Percentiles rank a stretch among this genome's conserved stretches.
Conservation (phyloP, 225 moss, liverwort and hornwort genomes). For the Straminergon stramineum region DNA sequence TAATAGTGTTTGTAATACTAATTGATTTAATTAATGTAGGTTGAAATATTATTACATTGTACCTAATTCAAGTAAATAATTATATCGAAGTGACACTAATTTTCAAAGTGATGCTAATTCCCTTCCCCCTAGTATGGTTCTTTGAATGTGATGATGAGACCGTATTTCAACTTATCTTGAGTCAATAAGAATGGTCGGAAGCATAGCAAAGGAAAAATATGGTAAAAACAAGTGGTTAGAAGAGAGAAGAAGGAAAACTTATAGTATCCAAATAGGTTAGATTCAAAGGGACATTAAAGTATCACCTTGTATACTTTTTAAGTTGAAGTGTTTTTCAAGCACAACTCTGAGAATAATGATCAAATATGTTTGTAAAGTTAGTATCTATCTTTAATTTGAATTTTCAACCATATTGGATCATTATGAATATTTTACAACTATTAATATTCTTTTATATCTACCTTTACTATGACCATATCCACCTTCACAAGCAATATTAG, state of each 20-base stretch:
- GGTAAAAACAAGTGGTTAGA: background rate
- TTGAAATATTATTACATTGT: background rate
- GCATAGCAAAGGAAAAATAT: rapidly evolving
- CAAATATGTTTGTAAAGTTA: background rate
- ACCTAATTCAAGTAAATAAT: background rate
- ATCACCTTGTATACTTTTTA: background rate
- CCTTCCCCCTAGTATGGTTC: background rate
- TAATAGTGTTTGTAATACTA: background rate
- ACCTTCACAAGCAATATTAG: background rate
- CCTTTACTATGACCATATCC: background rate
- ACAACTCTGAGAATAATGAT: background rate
- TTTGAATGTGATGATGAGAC: background rate
- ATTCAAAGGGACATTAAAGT: background rate
- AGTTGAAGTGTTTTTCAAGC: background rate
- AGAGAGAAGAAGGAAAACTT: background rate
- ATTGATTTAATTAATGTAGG: background rate
- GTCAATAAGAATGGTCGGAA: background rate
- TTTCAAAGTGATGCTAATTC: background rate
- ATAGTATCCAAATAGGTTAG: background rate
- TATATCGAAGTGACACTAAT: background rate
- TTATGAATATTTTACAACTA: background rate
- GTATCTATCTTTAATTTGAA: no score
- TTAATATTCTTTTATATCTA: no score
- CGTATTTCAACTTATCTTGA: background rate
- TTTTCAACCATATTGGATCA: background rate